Evolutionary conservation across 1,284 basidiomycete species (phyloP), one percentile per base, ranked within the genome.

Genomic region (Blastosporella zonata): DNA sequence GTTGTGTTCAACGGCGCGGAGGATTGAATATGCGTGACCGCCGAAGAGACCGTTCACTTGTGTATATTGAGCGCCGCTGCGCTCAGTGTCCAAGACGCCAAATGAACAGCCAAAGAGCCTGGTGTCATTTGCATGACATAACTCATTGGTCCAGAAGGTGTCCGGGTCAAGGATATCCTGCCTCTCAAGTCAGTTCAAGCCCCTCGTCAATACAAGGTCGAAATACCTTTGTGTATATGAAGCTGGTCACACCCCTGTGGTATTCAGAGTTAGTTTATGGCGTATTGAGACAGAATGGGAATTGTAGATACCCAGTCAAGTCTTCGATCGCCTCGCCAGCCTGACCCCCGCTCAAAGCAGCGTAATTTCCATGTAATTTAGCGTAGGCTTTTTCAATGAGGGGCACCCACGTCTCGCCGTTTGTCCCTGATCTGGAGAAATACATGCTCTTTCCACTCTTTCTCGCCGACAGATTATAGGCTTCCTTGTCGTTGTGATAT

Each of bases 341-440:
- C 41, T 60, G 63, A 4, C 78, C 78, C 4, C 69, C 71, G 13
- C 55, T 47, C 44, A 79, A 52, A n/a, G 71, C 61, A 0, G 65
- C 64, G 55, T 77, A 79, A 54, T 74, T 74, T 2, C 78, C 78
- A 55, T 79, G 75, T 6, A 79, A 56, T 59, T 81, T 81, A 0
- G 78, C 78, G 42, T 72, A 81, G 2, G 78, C 78, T 58, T 81
- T 79, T 57, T 79, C 78, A 15, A 79, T 68, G 10, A 80, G 60
- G 2, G 78, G 74, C 5, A 79, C 77, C 72, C 73, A 75, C 2
- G 71, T 73, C 52, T 73, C 73, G 18, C 66, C 66, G 43, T 71
- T 63, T 6, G 67, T 66, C 2, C 69, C 72, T n/a, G 75, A 77
- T 29, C 66, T 68, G 0, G 77, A 74, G 55, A 78, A 81, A 52